Evolutionary conservation across 2,329 filamentous ascomycete genomes (phyloP), one percentile per base, ranked within the genome.

Genomic region (Xylariaceae sp.): DNA sequence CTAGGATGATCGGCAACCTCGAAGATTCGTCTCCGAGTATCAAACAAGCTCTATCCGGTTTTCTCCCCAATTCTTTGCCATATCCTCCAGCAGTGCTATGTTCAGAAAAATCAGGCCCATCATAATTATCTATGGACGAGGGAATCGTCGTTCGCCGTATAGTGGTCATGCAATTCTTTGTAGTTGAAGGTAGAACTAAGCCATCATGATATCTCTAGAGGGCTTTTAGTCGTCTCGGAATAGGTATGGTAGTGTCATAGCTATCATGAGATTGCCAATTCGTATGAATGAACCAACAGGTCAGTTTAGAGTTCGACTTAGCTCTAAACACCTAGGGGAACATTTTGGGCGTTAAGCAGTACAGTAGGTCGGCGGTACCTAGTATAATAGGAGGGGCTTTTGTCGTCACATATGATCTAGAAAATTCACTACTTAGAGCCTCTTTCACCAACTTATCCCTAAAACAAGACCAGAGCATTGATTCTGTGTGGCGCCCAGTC

Each of bases 61-160:
- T 37, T 37, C 54, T 59, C 37, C 53, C 56, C 57, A 49, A 57
- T 47, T 44, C 51, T 53, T 49, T 50, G 44, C 56, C 62, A 57
- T 64, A 54, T 37, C 56, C 53, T 51, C 47, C 39, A 33, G 39
- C 39, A 53, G 50, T 57, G 53, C 55, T 63, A 66, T 67, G 62
- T 64, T 56, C 59, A 54, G 50, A 64, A 56, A 67, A 65, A 65
- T 59, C 50, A 61, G 50, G 49, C 30, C 55, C 36, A 51, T 40
- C 49, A 20, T 57, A 43, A 42, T 53, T 53, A 53, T 55, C 37
- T 47, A 23, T 40, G 26, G 37, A 49, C 18, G 37, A 54, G 46
- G 37, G 49, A 45, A 52, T 48, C 40, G 13, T 51, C 42, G 49
- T 50, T 51, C 35, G 35, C 32, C 53, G 56, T 49, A 47, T 35